Evolutionary conservation across 2,329 filamentous ascomycete genomes (phyloP), one percentile per base, ranked within the genome.

Genomic region (Aspergillus quadricinctus): DNA sequence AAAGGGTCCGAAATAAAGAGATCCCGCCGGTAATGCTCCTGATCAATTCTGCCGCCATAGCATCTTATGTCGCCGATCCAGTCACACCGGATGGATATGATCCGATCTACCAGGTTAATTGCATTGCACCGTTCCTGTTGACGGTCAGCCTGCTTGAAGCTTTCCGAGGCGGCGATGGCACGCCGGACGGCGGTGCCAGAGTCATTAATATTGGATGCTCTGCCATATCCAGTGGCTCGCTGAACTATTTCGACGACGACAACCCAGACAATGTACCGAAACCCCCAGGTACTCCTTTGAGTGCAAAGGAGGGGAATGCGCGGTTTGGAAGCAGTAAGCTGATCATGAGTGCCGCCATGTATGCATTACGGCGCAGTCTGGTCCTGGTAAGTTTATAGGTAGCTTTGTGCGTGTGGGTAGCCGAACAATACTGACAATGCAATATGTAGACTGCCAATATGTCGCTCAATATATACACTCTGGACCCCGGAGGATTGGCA

Each of bases 181-280:
- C 61, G 19, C 56, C 63, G n/a, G 66, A 66, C 49, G 64, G 64
- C 11, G 67, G 68, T n/a, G 67, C 70, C 5, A 65, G 67, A 56
- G 69, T 73, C 37, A 71, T 74, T 59, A 70, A 72, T 53, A 64
- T 74, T 49, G 71, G 71, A 37, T 72, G 70, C 55, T 67, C 72
- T 21, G 56, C 69, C 11, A 65, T 67, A 49, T 67, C 68, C 6
- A 62, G 64, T 51, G 71, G 71, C 3, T 60, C 58, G 31, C 54
- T 73, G 57, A 66, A 72, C 28, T 73, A 69, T 57, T 73, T 74
- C 48, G 68, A 73, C 5, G 55, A 52, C 10, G 56, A 50, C 50
- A 61, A 65, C 21, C 57, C 60, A 52, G 61, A 61, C 27, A 57
- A 60, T 43, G 59, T 57, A 19, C 55, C 54, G 25, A 55, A 56